Evolutionary conservation across 2,329 filamentous ascomycete species (phyloP), one percentile per base, ranked within the genome.

Genomic region (Penicillium italicum): DNA sequence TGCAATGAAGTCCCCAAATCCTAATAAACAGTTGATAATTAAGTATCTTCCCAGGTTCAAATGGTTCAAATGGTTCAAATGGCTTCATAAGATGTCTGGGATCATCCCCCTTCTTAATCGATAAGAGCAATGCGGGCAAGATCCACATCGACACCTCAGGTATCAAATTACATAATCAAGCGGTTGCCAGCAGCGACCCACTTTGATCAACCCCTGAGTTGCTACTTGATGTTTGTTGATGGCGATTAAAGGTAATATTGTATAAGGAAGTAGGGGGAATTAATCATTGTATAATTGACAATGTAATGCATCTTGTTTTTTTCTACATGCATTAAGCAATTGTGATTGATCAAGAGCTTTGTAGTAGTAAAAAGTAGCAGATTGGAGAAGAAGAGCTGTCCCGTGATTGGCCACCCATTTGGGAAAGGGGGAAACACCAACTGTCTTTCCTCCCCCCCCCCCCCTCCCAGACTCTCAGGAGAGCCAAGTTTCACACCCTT

Each of bases 371-470:
- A 41, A 40, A 50, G 48, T 53, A 54, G 36, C 24, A 41, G 47
- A 60, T 62, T 63, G 62, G 64, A 61, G 62, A 59, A 60, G 37
- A 47, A 55, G 43, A 20, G 46, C 50, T 46, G 50, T 53, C 46
- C 51, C 53, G 61, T 70, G 66, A 66, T 68, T 68, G 65, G 66
- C 41, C 57, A 45, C 58, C 58, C 49, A 33, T 56, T 53, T 64
- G 58, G 58, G 61, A 64, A 69, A 69, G 60, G 64, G 66, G 66
- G 64, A 68, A 63, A 63, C 65, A 67, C 62, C 63, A 59, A 64
- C 62, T 63, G 61, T 62, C 59, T 68, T 62, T 65, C 59, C 60
- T 50, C 52, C 61, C 59, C 60, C 59, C 37, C 59, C 59, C 59
- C 60, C 53, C 58, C 51, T 64, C 58, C 55, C 50, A 64, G 55